Evolutionary conservation across 495 filamentous ascomycete genomes (phyloP).

Genomic region (Pyronema omphalodes): DNA sequence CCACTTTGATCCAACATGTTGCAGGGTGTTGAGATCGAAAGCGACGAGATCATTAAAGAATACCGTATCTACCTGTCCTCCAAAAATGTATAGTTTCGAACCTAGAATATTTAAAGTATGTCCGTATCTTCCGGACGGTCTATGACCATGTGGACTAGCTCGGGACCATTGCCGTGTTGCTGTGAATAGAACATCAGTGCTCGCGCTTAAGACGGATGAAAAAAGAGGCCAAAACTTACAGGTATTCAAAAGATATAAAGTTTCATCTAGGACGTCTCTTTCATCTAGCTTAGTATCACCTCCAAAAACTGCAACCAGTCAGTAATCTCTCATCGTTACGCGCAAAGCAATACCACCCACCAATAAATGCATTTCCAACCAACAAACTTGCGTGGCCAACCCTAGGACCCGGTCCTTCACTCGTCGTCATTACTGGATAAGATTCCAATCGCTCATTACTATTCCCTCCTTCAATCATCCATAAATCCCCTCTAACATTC

Average conservation of each 20-base stretch:
- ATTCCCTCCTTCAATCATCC: slow-evolving; percentile 82
- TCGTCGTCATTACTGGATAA: slow-evolving; percentile 75
- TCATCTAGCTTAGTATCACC: slow-evolving; percentile 97
- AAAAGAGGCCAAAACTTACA: slow-evolving; percentile 35
- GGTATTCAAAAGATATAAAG: slow-evolving; percentile 90
- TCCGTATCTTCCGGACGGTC: slow-evolving; percentile 82
- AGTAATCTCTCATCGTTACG: not conserved
- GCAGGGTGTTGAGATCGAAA: slow-evolving; percentile 87
- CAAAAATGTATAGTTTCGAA: slow-evolving; percentile 92
- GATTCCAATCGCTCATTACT: slow-evolving; percentile 53
- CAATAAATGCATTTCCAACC: slow-evolving; percentile 97
- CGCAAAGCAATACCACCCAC: slow-evolving; percentile 8
- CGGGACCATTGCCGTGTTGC: slow-evolving; percentile 96
- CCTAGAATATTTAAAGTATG: slow-evolving; percentile 92
- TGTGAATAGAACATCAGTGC: slow-evolving; percentile 23
- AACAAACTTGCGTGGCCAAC: slow-evolving; percentile 90
- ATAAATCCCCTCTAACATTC: slow-evolving; percentile 89
- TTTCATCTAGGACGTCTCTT: slow-evolving; percentile 77
- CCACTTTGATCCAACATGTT: slow-evolving; percentile 77
- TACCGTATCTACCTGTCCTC: slow-evolving; percentile 88
- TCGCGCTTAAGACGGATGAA: slow-evolving; percentile 5
- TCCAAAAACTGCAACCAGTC: slow-evolving; percentile 46
- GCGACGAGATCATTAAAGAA: slow-evolving; percentile 98
- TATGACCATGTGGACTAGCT: slow-evolving; percentile 61
- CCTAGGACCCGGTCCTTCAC: slow-evolving; percentile 84